phyloP scores from a whole-genome alignment of 495 filamentous ascomycete species.

The Xylaria acuta region DNA sequence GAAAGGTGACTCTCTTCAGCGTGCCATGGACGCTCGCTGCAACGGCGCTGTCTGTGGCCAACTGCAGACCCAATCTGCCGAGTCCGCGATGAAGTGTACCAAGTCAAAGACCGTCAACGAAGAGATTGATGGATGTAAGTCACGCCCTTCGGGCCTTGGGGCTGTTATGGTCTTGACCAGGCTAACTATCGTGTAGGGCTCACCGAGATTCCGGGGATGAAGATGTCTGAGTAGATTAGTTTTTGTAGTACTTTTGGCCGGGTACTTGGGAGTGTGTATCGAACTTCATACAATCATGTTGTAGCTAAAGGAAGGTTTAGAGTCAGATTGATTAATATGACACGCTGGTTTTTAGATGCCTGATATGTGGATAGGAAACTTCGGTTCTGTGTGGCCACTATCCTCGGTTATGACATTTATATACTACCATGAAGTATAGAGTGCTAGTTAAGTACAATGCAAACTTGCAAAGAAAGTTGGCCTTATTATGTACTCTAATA shows the following conservation, averaged over 20 bases:
- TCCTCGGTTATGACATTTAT: neutral
- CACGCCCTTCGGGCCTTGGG: neutral
- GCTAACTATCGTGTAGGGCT: slow-evolving; percentile 37
- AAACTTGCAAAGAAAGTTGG: neutral
- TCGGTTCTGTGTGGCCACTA: neutral
- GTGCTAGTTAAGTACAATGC: neutral
- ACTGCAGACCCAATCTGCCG: slow-evolving; percentile 44
- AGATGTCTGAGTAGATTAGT: slow-evolving; percentile 27
- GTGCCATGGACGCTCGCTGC: slow-evolving; percentile 49
- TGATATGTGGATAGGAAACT: neutral
- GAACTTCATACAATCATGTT: neutral
- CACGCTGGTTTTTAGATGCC: neutral
- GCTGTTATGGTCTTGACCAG: slow-evolving; percentile 3
- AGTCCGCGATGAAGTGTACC: slow-evolving; percentile 47
- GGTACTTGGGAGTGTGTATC: neutral
- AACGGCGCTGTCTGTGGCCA: slow-evolving; percentile 42
- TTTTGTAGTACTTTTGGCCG: neutral
- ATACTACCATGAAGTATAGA: neutral
- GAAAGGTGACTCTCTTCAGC: slow-evolving; percentile 47
- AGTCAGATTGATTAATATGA: neutral
- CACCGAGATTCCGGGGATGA: slow-evolving; percentile 34
- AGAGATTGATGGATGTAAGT: slow-evolving; percentile 54
- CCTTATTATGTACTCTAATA: neutral
- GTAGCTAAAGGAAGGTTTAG: neutral
- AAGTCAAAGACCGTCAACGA: slow-evolving; percentile 49